Evolutionary conservation across 2,329 filamentous ascomycete genomes (phyloP), one percentile per base, ranked within the genome.

Genomic region (Pseudocercospora fuligena): DNA sequence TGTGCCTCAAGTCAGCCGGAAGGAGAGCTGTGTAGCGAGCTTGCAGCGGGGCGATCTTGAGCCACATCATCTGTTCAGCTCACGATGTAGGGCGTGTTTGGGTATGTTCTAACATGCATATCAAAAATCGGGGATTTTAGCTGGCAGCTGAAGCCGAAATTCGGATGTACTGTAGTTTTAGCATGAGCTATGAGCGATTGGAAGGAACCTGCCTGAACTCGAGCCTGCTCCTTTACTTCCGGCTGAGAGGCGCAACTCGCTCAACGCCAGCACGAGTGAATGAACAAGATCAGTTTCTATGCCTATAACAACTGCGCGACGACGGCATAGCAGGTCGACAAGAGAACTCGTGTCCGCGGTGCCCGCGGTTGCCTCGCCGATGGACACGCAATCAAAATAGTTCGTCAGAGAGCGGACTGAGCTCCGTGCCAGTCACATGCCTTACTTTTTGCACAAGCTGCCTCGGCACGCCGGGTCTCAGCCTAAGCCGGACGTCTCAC

Each of bases 401-500:
- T 11, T 9, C 12, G 3, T 25, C 2, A 33, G 4, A 14, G 7
- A 7, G 25, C 51, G 51, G 51, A 56, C 9, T 31, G 23, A 56
- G 12, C 23, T 56, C 51, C 51, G 51, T 14, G 11, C 23, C 51
- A 56, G 6, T 56, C 23, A 31, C 23, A 27, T 14, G 16, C 23
- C 51, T n/a, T 12, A 1, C 19, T 25, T 54, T 27, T 27, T 51
- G 14, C 25, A 56, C 27, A 16, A 23, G 27, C 23, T 31, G 51
- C 51, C 51, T 56, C 51, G 51, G 51, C 51, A n/a, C 47, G 47
- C 25, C 21, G 47, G 47, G 47, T 27, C 40, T 43, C 40, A 43
- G 40, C 40, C 40, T n/a, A 43, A 43, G 40, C 47, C 47, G 47
- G 51, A 56, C 27, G 51, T 56, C 25, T 33, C 51, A 56, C 51